A percentile compares a stretch with the other conserved stretches of the same genome.
Evolutionary conservation across 331 rosid species (phyloP).

Genomic region (Ulmus americana): DNA sequence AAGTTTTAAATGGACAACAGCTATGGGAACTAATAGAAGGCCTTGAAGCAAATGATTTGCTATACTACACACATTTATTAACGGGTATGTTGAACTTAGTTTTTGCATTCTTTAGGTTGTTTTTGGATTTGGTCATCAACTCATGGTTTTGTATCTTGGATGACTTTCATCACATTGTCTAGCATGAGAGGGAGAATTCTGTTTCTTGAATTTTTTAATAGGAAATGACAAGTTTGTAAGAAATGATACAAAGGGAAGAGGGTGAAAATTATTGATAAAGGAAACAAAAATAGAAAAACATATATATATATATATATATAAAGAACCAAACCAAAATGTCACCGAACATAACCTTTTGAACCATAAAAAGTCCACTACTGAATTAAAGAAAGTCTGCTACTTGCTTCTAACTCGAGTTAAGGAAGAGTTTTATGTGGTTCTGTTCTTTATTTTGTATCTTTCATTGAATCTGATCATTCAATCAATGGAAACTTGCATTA

Average conservation of each 20-base stretch:
- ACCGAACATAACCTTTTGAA: too few relatives aligned
- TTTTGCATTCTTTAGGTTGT: background rate
- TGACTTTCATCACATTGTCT: background rate
- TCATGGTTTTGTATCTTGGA: background rate
- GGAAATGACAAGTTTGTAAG: too few relatives aligned
- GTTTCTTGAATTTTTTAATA: background rate
- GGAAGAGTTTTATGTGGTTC: too few relatives aligned
- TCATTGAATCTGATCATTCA: too few relatives aligned
- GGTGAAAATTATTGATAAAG: background rate
- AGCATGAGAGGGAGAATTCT: conserved; percentile 2
- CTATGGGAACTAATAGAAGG: conserved; percentile 77
- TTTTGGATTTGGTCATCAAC: background rate
- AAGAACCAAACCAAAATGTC: too few relatives aligned
- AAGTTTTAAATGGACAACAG: conserved; percentile 74
- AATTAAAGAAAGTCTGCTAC: too few relatives aligned
- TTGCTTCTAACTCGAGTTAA: too few relatives aligned
- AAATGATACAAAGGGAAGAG: background rate
- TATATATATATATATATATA: too few relatives aligned
- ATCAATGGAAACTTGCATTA: too few relatives aligned
- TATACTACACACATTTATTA: conserved; percentile 77
- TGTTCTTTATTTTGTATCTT: too few relatives aligned
- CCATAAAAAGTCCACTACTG: too few relatives aligned
- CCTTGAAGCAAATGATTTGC: conserved; percentile 64
- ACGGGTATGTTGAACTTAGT: conserved; percentile 45
- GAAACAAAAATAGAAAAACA: too few relatives aligned